Evolutionary conservation across 805 yeast genomes (phyloP), one percentile per base, ranked within the genome.

Genomic region (Candida loeiensis): DNA sequence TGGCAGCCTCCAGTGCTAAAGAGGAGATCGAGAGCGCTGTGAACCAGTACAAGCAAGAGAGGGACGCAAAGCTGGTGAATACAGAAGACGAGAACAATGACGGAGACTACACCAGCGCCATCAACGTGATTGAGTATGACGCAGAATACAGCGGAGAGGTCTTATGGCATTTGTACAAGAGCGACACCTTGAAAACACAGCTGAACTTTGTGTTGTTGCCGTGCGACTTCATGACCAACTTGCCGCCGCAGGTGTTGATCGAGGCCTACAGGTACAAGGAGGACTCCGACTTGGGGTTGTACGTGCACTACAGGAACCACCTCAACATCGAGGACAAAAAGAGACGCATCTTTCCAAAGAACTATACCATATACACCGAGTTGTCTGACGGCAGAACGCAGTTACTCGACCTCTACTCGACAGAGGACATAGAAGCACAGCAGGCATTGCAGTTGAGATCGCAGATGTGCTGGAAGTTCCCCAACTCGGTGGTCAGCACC

Each of bases 181-280:
- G 44, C 56, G 63, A 39, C 53, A 64, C 21, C 48, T 57, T 38
- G 54, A 71, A 24, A 81, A 45, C 51, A 12, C 36, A 43, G 17
- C 51, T 54, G 30, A 52, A 61, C 55, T 82, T 88, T 54, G 86
- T 89, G n/a, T 61, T 93, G 22, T 64, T 93, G 40, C 97, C 98
- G 6, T 91, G 97, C 65, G 99, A 95, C 60, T 86, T 93, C 57
- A 71, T 95, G 39, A 89, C 98, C 2, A 91, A 90, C 56, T 69
- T 91, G 27, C 95, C 96, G 3, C 96, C 98, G 8, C 91, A 86
- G 53, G 82, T 83, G 14, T 71, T 93, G 22, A 79, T 89, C 33
- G 95, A 91, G 55, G 85, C 83, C 37, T 90, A 82, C 59, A 72
- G 96, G 53, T 81, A 81, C 48, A 79, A 81, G 52, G 77, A 76